Evolutionary conservation across 805 yeast species (phyloP).

Genomic region (Alloascoidea hylecoeti): DNA sequence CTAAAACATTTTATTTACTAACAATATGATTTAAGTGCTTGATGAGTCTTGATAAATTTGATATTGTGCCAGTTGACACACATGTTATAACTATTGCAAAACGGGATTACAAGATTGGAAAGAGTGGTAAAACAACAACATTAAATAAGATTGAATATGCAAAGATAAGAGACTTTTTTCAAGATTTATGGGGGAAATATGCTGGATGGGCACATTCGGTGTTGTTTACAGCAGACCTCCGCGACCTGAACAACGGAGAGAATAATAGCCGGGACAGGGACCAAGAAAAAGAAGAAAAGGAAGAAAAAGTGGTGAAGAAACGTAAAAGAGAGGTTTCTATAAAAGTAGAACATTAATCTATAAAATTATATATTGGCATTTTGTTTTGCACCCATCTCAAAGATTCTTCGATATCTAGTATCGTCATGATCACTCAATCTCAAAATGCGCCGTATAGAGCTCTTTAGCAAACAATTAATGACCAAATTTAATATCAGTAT

Average conservation of each 20-base stretch:
- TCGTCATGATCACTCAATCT: too few relatives aligned
- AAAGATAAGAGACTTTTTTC: slow-evolving; percentile 44
- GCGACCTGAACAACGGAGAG: slow-evolving; percentile 56
- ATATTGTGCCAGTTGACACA: slow-evolving; percentile 89
- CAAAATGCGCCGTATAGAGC: too few relatives aligned
- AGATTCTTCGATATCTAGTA: too few relatives aligned
- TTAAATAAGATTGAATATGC: slow-evolving; percentile 38
- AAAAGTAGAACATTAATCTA: too few relatives aligned
- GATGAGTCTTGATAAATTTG: slow-evolving; percentile 80
- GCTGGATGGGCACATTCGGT: slow-evolving; percentile 99
- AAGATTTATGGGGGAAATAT: slow-evolving; percentile 67
- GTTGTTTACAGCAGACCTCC: slow-evolving; percentile 72
- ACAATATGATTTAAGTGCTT: slow-evolving; percentile 28
- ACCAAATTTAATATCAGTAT: too few relatives aligned
- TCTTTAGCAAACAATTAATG: too few relatives aligned
- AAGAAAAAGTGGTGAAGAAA: too few relatives aligned
- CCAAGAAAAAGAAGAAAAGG: too few relatives aligned
- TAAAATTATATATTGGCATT: too few relatives aligned
- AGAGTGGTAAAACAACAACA: slow-evolving; percentile 21
- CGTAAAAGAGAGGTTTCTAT: too few relatives aligned
- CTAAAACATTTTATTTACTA: background rate
- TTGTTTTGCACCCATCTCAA: too few relatives aligned
- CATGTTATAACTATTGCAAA: slow-evolving; percentile 86
- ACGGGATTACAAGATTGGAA: slow-evolving; percentile 55
- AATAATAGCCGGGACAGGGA: too few relatives aligned